Evolutionary conservation across 2,329 filamentous ascomycete species (phyloP).

Genomic region (Trichoderma citrinoviride): DNA sequence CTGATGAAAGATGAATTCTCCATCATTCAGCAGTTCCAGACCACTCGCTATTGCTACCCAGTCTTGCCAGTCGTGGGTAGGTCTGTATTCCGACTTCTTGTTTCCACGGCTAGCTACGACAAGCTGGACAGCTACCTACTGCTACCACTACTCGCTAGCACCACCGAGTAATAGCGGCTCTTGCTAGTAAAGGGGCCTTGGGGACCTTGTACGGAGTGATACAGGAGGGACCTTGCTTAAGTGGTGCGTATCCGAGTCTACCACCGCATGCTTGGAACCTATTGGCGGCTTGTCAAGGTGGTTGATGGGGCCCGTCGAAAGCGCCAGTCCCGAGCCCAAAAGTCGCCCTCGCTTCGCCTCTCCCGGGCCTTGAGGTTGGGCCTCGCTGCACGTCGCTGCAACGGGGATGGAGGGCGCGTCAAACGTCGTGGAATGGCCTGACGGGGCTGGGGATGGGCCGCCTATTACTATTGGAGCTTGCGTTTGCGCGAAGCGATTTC

Average conservation of each 20-base stretch:
- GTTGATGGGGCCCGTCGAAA: neutral
- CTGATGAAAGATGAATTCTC: too few relatives aligned
- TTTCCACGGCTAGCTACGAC: too few relatives aligned
- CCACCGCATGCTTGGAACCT: neutral
- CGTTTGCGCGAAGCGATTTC: conserved; percentile 14
- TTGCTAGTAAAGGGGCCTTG: neutral
- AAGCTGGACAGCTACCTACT: too few relatives aligned
- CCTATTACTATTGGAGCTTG: conserved; percentile 3
- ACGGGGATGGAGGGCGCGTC: conserved; percentile 16
- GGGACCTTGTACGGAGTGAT: neutral
- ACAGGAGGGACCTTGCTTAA: conserved; percentile 11
- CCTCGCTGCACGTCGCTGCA: conserved; percentile 21
- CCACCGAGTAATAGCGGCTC: neutral
- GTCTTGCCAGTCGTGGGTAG: too few relatives aligned
- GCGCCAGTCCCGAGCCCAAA: conserved; percentile 17
- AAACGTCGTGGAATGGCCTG: conserved; percentile 18
- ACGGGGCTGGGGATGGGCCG: conserved; percentile 8
- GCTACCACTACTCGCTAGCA: neutral
- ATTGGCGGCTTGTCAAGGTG: conserved; percentile 8
- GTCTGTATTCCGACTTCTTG: too few relatives aligned
- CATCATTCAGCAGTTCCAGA: too few relatives aligned
- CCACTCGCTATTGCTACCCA: too few relatives aligned
- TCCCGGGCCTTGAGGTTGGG: conserved; percentile 14
- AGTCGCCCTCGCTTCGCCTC: conserved; percentile 17
- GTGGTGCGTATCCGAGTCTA: conserved; percentile 8